phyloP scores from a whole-genome alignment of 2,329 filamentous ascomycete species.

The Alternaria sp. region DNA sequence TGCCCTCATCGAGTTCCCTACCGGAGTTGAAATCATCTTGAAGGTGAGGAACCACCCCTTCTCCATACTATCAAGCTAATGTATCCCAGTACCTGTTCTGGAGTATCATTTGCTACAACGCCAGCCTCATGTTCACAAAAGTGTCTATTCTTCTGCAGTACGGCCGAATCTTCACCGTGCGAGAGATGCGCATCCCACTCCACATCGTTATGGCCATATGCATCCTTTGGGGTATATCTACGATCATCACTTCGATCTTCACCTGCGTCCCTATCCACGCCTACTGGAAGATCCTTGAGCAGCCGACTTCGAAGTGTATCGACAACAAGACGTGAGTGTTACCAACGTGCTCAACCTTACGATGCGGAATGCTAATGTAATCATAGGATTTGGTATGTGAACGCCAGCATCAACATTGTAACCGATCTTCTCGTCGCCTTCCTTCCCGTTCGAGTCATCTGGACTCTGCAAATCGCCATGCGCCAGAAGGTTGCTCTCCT shows the following conservation, averaged over 20 bases:
- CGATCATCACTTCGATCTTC: conserved; percentile 22
- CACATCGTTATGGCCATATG: conserved; percentile 29
- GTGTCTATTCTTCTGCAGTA: conserved; percentile 40
- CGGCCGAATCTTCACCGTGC: conserved; percentile 31
- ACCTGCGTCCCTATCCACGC: conserved; percentile 31
- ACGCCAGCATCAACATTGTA: conserved; percentile 30
- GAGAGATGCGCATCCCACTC: conserved; percentile 30
- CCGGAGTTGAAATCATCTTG: conserved; percentile 10
- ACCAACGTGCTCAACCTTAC: not conserved
- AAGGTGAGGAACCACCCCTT: conserved; percentile 5
- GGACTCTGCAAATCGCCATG: conserved; percentile 29
- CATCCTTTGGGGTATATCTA: conserved; percentile 18
- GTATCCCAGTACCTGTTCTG: conserved; percentile 29
- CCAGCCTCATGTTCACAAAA: conserved; percentile 31
- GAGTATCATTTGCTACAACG: conserved; percentile 34
- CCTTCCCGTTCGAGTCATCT: conserved; percentile 33
- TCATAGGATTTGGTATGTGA: conserved; percentile 27
- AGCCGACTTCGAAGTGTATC: conserved; percentile 23
- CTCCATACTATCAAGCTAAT: conserved; percentile 2
- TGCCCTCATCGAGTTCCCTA: conserved; percentile 25
- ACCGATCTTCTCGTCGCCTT: conserved; percentile 33
- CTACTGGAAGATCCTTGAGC: conserved; percentile 27
- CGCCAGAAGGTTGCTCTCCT: conserved; percentile 31
- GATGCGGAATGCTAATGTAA: not conserved
- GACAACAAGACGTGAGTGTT: conserved; percentile 21